Evolutionary conservation across 352 stramenopile genomes (phyloP), one percentile per base, ranked within the genome.

Genomic region (Blastocystis sp.): DNA sequence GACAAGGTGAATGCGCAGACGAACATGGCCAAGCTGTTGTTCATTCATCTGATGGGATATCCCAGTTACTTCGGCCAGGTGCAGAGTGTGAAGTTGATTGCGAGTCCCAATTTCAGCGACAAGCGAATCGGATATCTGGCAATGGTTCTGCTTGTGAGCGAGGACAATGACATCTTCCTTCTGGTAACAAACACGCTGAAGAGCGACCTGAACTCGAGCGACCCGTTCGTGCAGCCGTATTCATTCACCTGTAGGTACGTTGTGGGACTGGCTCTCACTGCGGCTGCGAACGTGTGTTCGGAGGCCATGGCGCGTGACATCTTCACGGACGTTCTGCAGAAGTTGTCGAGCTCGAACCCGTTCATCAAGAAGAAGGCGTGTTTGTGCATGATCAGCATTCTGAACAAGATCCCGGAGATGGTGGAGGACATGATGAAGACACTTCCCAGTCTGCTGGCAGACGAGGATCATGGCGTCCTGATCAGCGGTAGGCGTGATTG

Each of bases 41-140:
- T 98, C 89, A 98, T 99, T 90, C 96, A 99, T 91, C 98, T 99
- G 95, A 90, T 99, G 29, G 96, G 96, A n/a, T 99, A 99, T 89
- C 95, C 96, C 64, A 98, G 94, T 71, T 96, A 99, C 89, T 99
- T 98, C 90, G 97, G 96, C 42, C 96, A 99, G 89, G 97, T 99
- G 91, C 96, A 99, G 90, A 98, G 95, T 89, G 92, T 99, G 84
- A 99, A 99, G 90, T 91, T 99, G 44, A 98, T 98, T 86, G 96
- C 97, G 14, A 97, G 93, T 54, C 94, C 94, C 36, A 93, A 97
- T 88, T 99, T 98, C 88, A 92, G 93, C n/a, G 96, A 99, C 89
- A 99, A 99, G 89, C 92, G 96, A 84, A 98, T 99, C 90, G 96
- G 72, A 7, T 87, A 65, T 54, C 27, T 87, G 90, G 69, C 79